phyloP scores from a whole-genome alignment of 495 filamentous ascomycete genomes.

The Aspergillus avenaceus region DNA sequence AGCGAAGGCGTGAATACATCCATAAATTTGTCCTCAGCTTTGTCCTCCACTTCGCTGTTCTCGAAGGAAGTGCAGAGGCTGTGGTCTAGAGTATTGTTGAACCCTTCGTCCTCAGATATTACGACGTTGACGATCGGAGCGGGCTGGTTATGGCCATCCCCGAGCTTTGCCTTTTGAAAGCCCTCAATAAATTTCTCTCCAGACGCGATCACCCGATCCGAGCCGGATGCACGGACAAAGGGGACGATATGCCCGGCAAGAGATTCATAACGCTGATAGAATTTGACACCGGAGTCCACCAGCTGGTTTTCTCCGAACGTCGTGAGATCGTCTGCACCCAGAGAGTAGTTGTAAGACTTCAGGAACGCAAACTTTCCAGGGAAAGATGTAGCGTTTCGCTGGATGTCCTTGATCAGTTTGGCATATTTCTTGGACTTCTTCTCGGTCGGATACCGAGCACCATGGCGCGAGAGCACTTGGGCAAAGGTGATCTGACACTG shows the following conservation, averaged over 20 bases:
- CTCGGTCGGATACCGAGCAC: conserved; percentile 72
- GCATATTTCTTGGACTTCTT: conserved; percentile 56
- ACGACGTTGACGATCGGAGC: conserved; percentile 56
- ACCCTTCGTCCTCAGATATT: conserved; percentile 56
- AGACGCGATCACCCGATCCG: conserved; percentile 69
- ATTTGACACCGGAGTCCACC: conserved; percentile 67
- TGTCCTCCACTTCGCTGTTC: conserved; percentile 38
- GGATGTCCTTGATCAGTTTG: conserved; percentile 55
- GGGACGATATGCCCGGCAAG: conserved; percentile 53
- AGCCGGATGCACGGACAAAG: conserved; percentile 68
- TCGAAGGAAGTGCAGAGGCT: conserved; percentile 62
- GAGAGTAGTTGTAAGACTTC: conserved; percentile 61
- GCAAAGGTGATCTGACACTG: conserved; percentile 71
- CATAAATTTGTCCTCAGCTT: conserved; percentile 50
- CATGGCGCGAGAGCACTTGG: conserved; percentile 76
- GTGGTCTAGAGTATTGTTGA: conserved; percentile 77
- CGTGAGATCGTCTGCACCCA: conserved; percentile 74
- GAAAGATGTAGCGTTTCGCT: conserved; percentile 52
- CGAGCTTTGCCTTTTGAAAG: conserved; percentile 54
- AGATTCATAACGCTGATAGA: conserved; percentile 63
- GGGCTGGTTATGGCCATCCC: conserved; percentile 24
- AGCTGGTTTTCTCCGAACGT: conserved; percentile 68
- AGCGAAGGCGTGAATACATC: conserved; percentile 59
- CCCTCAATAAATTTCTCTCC: conserved; percentile 70
- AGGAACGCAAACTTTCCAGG: conserved; percentile 60